phyloP scores from a whole-genome alignment of 805 yeast species.

The Starmerella lactis-condensi region DNA sequence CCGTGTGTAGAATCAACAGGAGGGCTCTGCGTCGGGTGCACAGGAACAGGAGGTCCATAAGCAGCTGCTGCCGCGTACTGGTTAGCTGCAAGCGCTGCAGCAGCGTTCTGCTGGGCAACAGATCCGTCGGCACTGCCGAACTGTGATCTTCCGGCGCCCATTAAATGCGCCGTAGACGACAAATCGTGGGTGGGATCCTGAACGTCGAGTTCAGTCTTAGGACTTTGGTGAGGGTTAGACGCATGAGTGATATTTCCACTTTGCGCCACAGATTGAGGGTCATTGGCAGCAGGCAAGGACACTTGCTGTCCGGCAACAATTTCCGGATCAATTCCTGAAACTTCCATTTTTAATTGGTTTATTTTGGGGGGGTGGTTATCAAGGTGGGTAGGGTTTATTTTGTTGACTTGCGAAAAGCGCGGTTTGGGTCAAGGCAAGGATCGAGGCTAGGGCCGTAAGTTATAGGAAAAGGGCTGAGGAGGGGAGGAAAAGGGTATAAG shows the following conservation, averaged over 20 bases:
- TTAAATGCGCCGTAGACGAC: conserved; percentile 4
- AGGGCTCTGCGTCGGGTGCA: conserved; percentile 6
- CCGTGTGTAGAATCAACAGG: conserved; percentile 10
- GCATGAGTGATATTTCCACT: conserved; percentile 2
- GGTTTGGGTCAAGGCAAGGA: conserved; percentile 17
- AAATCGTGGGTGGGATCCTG: conserved; percentile 4
- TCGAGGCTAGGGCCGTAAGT: conserved; percentile 12
- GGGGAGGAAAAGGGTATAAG: conserved; percentile 2
- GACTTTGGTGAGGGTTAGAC: conserved; percentile 1
- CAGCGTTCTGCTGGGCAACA: conserved; percentile 9
- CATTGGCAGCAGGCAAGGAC: conserved; percentile 9
- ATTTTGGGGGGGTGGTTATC: neutral
- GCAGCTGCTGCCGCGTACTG: conserved; percentile 16
- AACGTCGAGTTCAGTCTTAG: conserved; percentile 4
- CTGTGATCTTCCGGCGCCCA: conserved; percentile 8
- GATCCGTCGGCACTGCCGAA: conserved; percentile 3
- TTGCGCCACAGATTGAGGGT: conserved; percentile 9
- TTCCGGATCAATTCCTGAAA: conserved; percentile 21
- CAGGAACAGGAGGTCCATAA: conserved; percentile 14
- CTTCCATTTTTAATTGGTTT: conserved; percentile 14
- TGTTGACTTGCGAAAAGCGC: conserved; percentile 6
- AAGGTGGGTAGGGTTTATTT: neutral
- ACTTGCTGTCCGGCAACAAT: conserved; percentile 20
- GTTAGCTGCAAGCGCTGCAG: conserved; percentile 10
- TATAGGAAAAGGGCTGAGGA: conserved; percentile 15